A percentile compares a stretch with the other conserved stretches of the same genome.
Conservation (phyloP, 768 basidiomycete species). For the Leucocoprinus sp. region DNA sequence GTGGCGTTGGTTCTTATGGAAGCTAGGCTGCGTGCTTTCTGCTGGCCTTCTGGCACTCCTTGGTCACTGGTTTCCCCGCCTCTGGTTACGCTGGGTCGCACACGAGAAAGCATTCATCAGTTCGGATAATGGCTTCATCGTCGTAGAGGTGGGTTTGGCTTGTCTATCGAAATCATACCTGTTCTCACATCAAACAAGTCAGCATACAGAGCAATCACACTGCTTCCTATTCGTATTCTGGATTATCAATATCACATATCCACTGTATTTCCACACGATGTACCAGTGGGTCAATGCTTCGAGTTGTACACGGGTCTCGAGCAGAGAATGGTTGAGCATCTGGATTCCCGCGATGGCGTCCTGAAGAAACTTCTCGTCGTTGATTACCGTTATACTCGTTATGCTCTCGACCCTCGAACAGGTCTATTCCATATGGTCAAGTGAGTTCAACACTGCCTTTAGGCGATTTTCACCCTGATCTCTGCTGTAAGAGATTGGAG, state of each 20-base stretch:
- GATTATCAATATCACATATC: constrained; percentile 71
- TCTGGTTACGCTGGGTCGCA: constrained; percentile 88
- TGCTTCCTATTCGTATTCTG: constrained; percentile 64
- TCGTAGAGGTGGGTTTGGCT: constrained; percentile 69
- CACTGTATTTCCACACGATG: constrained; percentile 59
- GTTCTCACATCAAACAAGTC: constrained; percentile 45
- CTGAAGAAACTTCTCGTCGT: constrained; percentile 56
- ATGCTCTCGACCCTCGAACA: constrained; percentile 75
- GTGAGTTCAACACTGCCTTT: constrained; percentile 31
- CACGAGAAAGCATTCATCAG: constrained; percentile 77
- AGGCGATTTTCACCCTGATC: neutral
- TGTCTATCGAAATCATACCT: constrained; percentile 2
- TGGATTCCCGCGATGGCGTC: constrained; percentile 25
- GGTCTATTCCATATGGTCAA: constrained; percentile 78
- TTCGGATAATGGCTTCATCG: constrained; percentile 62
- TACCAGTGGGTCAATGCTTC: constrained; percentile 19
- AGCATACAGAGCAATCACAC: constrained; percentile 69
- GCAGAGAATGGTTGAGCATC: constrained; percentile 23
- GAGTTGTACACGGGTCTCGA: constrained; percentile 15
- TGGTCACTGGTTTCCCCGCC: constrained; percentile 87
- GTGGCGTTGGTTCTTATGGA: constrained; percentile 67
- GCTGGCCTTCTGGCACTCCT: constrained; percentile 70
- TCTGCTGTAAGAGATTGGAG: constrained; percentile 71
- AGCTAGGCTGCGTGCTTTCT: constrained; percentile 53
- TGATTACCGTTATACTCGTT: constrained; percentile 90